Evolutionary conservation across 2,329 filamentous ascomycete genomes (phyloP).

Genomic region (Fusarium newnesense): DNA sequence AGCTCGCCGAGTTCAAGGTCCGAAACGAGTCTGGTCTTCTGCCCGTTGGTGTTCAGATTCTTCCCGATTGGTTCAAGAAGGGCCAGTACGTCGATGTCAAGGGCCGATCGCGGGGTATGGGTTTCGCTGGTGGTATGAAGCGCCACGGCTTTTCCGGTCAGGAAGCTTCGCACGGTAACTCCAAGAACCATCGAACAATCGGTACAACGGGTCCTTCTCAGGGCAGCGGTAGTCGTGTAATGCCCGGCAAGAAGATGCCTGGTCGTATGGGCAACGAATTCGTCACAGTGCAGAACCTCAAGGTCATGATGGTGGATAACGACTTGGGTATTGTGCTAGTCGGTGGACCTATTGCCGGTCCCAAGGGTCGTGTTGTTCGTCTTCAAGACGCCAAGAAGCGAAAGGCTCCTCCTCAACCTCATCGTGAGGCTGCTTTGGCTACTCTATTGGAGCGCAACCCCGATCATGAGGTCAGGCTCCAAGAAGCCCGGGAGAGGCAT

Average conservation of each 20-base stretch:
- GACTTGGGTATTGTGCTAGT: constrained; percentile 90
- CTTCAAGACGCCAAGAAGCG: constrained; percentile 94
- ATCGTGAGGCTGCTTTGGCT: constrained; percentile 58
- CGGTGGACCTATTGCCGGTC: constrained; percentile 86
- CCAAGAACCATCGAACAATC: constrained; percentile 90
- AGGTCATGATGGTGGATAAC: constrained; percentile 86
- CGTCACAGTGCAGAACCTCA: constrained; percentile 91
- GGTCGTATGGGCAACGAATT: constrained; percentile 92
- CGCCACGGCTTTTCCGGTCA: constrained; percentile 90
- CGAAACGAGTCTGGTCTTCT: constrained; percentile 77
- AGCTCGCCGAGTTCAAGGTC: constrained; percentile 89
- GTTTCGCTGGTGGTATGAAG: constrained; percentile 99
- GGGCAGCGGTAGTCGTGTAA: constrained; percentile 89
- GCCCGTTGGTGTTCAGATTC: constrained; percentile 78
- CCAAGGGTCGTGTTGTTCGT: constrained; percentile 85
- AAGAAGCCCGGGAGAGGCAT: constrained; percentile 61
- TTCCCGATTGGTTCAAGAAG: constrained; percentile 89
- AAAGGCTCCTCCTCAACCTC: constrained; percentile 62
- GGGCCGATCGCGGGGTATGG: constrained; percentile 84
- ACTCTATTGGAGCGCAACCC: constrained; percentile 59
- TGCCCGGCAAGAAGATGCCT: constrained; percentile 98
- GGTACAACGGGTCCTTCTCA: constrained; percentile 91
- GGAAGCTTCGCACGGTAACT: constrained; percentile 93
- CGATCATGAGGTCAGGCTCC: constrained; percentile 57
- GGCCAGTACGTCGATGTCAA: constrained; percentile 92